Evolutionary conservation across 148 eudicot genomes (phyloP).

Genomic region (Heliosperma pusillum): DNA sequence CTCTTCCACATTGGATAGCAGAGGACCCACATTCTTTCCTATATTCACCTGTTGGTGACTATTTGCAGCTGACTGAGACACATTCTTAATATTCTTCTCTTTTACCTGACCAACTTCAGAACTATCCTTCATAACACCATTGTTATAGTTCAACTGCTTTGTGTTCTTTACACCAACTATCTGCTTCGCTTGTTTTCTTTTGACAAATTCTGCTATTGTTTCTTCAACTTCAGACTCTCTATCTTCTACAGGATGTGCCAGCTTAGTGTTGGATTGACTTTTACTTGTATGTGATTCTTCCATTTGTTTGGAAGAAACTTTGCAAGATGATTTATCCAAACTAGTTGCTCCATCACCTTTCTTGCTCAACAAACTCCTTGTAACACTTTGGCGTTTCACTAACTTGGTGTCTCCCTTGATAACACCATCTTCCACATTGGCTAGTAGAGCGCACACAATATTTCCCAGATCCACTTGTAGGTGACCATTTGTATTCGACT

Average conservation of each 20-base stretch:
- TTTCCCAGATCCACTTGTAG: conserved; percentile 1
- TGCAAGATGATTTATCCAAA: not conserved
- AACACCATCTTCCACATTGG: not conserved
- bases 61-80: not conserved
- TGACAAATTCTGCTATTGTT: conserved; percentile 6
- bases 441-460: not conserved
- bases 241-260: not conserved
- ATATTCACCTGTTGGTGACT: not conserved
- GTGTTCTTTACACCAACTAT: not conserved
- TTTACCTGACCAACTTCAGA: not conserved
- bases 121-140: not conserved
- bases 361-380: not conserved
- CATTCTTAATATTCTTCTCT: conserved; percentile 5
- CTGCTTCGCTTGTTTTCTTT: not conserved
- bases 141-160: not conserved
- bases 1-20: not conserved
- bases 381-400: not conserved
- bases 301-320: not conserved
- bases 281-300: conserved; percentile 5
- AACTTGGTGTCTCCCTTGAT: conserved; percentile 6
- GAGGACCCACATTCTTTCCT: conserved; percentile 1
- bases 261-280: not conserved
- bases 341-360: not conserved
- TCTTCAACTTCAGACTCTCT: not conserved
- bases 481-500: not conserved